Base-by-base conservation (phyloP, 495 filamentous ascomycete species). In the Daldinia concentrica region DNA sequence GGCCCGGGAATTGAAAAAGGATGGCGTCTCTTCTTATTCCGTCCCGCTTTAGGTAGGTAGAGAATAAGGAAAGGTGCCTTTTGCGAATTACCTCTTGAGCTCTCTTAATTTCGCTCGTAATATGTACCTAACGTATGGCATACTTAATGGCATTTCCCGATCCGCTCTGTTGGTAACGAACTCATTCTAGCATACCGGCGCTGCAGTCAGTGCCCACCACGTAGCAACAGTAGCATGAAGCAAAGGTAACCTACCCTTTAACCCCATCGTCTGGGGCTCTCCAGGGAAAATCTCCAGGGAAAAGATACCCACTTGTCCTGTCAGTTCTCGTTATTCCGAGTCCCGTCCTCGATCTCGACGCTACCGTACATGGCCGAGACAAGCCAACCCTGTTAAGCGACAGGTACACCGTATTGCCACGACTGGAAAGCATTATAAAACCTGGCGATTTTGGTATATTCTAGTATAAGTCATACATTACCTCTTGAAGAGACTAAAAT, bases 221-320 rank as follows among this genome's bases (percentile, higher is more conserved):
- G 43, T 64, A 50, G 59, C 27, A 61, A 58, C 43, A 45, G 43
- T 56, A 41, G 19, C 59, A 63, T 37, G 45, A 15, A 55, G 58
- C 12, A 14, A 32, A 19, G 14, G 51, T 48, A 64, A 54, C 36
- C 36, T 64, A 61, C 55, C 36, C 54, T 22, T 41, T 66, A 39
- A 62, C 57, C 62, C 51, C 56, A 61, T 62, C 39, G 61, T 45
- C 43, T 66, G 43, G 69, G 59, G 15, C n/a, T 58, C 64, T 48
- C 19, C 45, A 30, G 26, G 58, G 41, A 27, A 19, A 22, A 48
- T 58, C 64, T 48, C 19, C 45, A 30, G 26, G 58, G 41, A 27
- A 19, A 22, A 48, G 19, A 63, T 72, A 72, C 69, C 69, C 69
- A 68, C 69, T 72, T 72, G 59, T 72, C 60, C 59, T 68, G 69